phyloP scores from a whole-genome alignment of 192 early-diverging fungal species.

The Coemansia sp. region DNA sequence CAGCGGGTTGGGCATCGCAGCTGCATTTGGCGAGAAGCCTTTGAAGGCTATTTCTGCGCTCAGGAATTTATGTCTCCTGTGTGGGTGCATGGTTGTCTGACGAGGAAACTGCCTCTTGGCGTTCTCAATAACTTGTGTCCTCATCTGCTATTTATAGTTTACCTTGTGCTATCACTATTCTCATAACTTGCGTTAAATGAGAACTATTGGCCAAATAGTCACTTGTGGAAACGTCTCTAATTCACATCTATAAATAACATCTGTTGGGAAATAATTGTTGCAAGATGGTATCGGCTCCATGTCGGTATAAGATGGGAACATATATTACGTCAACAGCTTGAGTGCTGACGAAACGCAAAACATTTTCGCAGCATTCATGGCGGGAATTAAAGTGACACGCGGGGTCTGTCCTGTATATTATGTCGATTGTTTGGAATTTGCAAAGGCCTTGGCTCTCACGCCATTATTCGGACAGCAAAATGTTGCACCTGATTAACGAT shows the following conservation, averaged over 20 bases:
- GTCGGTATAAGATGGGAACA: no score
- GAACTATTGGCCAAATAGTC: no score
- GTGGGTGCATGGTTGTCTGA: not conserved
- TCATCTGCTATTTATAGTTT: not conserved
- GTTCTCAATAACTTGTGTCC: not conserved
- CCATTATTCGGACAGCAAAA: slow-evolving; percentile 1
- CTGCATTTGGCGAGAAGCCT: no score
- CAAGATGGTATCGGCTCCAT: not conserved
- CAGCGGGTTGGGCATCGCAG: no score
- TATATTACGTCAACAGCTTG: no score
- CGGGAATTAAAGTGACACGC: no score
- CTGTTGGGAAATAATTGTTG: not conserved
- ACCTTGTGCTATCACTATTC: not conserved
- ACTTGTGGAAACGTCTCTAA: not conserved
- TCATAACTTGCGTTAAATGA: not conserved
- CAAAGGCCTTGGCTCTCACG: slow-evolving; percentile 2
- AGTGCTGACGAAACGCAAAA: no score
- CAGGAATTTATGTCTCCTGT: not conserved
- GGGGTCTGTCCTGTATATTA: no score
- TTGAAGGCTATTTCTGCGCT: not conserved
- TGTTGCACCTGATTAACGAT: not conserved
- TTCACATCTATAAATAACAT: slow-evolving; percentile 2
- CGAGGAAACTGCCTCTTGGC: not conserved
- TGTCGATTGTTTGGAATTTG: no score
- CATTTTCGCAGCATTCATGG: no score